phyloP scores from a whole-genome alignment of 2,329 filamentous ascomycete species.

The Alternaria tenuissima region DNA sequence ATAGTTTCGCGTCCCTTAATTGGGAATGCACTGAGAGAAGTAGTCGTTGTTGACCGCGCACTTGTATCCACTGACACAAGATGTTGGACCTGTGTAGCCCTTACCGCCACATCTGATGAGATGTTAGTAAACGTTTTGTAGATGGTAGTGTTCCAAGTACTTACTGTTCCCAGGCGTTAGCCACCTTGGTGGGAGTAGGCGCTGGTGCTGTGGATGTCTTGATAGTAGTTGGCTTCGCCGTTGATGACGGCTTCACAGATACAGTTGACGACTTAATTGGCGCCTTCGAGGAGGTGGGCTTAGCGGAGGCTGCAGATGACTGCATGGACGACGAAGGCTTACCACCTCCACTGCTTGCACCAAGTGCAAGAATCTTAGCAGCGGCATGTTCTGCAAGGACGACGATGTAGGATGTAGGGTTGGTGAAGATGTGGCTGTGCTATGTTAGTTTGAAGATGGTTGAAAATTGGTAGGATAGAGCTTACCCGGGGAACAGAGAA shows the following conservation, averaged over 20 bases:
- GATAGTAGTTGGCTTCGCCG: neutral
- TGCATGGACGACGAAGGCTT: slow-evolving; percentile 8
- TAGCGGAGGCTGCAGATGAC: slow-evolving; percentile 11
- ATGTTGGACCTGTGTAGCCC: slow-evolving; percentile 27
- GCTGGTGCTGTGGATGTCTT: neutral
- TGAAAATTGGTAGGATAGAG: neutral
- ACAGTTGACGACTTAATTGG: slow-evolving; percentile 2
- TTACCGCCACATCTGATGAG: slow-evolving; percentile 30
- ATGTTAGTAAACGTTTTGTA: neutral
- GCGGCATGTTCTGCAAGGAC: slow-evolving; percentile 48
- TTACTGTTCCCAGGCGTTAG: slow-evolving; percentile 14
- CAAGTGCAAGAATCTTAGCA: slow-evolving; percentile 48
- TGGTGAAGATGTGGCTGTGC: slow-evolving; percentile 45
- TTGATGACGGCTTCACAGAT: neutral
- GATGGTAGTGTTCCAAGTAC: neutral
- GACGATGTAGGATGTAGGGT: slow-evolving; percentile 51
- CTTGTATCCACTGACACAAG: slow-evolving; percentile 28
- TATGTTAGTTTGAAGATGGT: slow-evolving; percentile 18
- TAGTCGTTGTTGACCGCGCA: slow-evolving; percentile 15
- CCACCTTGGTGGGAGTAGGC: neutral
- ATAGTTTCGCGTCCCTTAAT: neutral
- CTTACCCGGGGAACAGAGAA: slow-evolving; percentile 56
- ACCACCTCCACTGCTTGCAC: slow-evolving; percentile 13
- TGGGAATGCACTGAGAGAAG: slow-evolving; percentile 19
- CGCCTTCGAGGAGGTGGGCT: slow-evolving; percentile 9